A percentile compares a stretch with the other conserved stretches of the same genome.
phyloP scores from a whole-genome alignment of 257 asterid genomes.

The Jasminum sambac region DNA sequence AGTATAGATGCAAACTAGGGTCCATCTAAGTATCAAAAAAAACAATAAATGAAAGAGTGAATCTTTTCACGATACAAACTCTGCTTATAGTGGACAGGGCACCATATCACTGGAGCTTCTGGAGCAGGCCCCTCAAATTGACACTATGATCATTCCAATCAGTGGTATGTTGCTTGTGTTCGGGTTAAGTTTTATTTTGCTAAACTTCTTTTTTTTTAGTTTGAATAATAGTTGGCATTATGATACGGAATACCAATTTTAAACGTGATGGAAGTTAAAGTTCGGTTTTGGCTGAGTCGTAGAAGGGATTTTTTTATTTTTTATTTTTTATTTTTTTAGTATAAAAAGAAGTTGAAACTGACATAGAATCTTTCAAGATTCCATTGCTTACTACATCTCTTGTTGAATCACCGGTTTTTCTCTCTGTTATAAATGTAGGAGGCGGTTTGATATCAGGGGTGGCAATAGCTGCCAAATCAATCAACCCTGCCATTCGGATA shows the following conservation, averaged over 20 bases:
- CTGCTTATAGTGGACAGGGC: conserved; percentile 81
- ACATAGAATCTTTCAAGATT: neutral
- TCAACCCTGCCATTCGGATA: conserved; percentile 66
- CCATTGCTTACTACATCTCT: conserved; percentile 14
- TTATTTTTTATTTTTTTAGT: too few species aligned
- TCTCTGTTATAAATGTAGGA: conserved; percentile 41
- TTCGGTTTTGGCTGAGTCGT: too few species aligned
- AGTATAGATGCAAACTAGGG: neutral
- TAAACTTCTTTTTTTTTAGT: too few species aligned
- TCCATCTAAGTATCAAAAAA: neutral
- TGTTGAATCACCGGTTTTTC: conserved; percentile 11
- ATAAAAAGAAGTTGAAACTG: too few species aligned
- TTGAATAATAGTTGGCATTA: too few species aligned
- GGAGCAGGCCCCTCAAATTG: conserved; percentile 76
- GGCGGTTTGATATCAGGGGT: conserved; percentile 96
- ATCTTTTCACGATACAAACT: conserved; percentile 4
- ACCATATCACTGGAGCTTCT: conserved; percentile 80
- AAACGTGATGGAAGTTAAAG: too few species aligned
- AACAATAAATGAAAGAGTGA: neutral
- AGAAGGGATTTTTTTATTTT: too few species aligned
- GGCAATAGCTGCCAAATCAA: conserved; percentile 84
- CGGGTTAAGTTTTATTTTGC: too few species aligned
- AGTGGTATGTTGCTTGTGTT: conserved; percentile 52
- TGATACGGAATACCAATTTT: too few species aligned
- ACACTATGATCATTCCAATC: conserved; percentile 79